Evolutionary conservation across 2,329 filamentous ascomycete genomes (phyloP).

Genomic region (Periconia macrospinosa): DNA sequence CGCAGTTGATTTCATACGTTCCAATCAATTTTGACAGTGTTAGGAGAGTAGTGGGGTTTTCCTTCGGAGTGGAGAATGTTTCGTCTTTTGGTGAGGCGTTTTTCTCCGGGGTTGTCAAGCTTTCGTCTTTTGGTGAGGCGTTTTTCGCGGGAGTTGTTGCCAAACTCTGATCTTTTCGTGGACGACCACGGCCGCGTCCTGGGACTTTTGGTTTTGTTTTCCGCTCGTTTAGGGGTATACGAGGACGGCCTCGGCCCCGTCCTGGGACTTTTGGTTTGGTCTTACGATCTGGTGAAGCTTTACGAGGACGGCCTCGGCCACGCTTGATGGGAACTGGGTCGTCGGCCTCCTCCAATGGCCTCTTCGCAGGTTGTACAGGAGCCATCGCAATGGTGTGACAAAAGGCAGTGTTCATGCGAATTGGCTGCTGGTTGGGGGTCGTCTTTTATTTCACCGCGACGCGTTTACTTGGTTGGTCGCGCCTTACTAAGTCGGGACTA

Average conservation of each 20-base stretch:
- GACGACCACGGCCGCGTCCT: neutral
- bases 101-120: too few relatives aligned
- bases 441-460: neutral
- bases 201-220: neutral
- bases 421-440: neutral
- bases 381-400: slow-evolving; percentile 1
- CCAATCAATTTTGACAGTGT: neutral
- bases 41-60: too few relatives aligned
- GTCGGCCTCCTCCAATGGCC: slow-evolving; percentile 4
- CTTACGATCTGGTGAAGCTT: neutral
- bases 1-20: slow-evolving; percentile 1
- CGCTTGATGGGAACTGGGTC: slow-evolving; percentile 4
- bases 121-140: neutral
- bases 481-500: neutral
- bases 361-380: neutral
- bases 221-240: neutral
- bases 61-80: too few relatives aligned
- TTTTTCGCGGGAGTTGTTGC: neutral
- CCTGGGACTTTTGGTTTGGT: neutral
- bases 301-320: slow-evolving; percentile 6
- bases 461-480: neutral
- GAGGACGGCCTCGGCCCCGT: slow-evolving; percentile 4
- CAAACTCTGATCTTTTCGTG: neutral
- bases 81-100: too few relatives aligned
- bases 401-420: neutral